phyloP scores from a whole-genome alignment of 352 stramenopile genomes.

The Halophytophthora polymorphica region DNA sequence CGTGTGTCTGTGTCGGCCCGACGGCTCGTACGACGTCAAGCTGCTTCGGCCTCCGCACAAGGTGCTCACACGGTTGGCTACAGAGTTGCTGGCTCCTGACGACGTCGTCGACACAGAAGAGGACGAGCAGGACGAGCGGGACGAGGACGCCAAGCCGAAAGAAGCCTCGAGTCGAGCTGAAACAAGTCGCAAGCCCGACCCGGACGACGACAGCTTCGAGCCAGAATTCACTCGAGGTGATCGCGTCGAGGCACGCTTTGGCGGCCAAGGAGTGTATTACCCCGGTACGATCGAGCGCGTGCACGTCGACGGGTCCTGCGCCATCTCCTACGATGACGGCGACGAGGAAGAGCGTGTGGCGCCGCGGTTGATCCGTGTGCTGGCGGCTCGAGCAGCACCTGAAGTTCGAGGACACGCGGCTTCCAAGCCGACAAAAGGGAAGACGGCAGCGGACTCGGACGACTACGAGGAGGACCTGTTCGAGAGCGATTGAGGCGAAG shows the following conservation, averaged over 20 bases:
- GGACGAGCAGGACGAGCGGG: conserved; percentile 11
- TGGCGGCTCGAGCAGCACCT: conserved; percentile 2
- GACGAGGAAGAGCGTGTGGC: conserved; percentile 60
- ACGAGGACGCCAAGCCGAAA: conserved; percentile 9
- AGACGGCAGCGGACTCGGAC: conserved; percentile 12
- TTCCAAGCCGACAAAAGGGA: conserved; percentile 4
- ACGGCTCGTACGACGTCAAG: conserved; percentile 58
- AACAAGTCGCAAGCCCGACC: conserved; percentile 12
- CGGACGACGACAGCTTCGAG: conserved; percentile 37
- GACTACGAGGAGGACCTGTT: conserved; percentile 61
- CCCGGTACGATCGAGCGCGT: conserved; percentile 45
- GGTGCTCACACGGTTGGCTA: conserved; percentile 31
- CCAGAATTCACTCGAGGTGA: conserved; percentile 55
- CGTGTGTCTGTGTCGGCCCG: conserved; percentile 32
- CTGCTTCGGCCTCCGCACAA: conserved; percentile 20
- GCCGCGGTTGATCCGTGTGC: conserved; percentile 34
- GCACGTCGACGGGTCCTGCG: conserved; percentile 46
- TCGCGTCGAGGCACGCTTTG: conserved; percentile 59
- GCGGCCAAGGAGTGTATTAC: conserved; percentile 48
- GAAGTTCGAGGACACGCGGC: conserved; percentile 1
- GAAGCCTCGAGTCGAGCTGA: conserved; percentile 12
- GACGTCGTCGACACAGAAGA: conserved; percentile 31
- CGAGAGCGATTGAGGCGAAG: conserved; percentile 50
- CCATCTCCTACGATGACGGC: conserved; percentile 75
- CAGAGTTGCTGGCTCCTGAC: conserved; percentile 46